These are phyloP conservation scores for Leucocoprinus sp. DNA, from an alignment of 768 basidiomycete genomes.

Conservation along the genomic window DNA sequence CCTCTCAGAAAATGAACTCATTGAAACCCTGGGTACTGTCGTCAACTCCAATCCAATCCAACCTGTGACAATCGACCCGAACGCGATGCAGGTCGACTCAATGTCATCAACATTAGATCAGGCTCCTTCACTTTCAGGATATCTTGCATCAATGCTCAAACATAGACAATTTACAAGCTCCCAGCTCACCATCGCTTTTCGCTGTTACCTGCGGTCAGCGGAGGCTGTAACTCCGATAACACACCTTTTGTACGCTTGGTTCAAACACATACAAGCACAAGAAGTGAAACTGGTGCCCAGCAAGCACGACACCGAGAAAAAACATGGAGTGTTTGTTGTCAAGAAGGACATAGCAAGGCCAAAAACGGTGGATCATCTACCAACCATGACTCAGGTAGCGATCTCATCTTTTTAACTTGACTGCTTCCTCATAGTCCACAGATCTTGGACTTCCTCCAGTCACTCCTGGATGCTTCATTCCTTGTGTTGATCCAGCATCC, in stretches of 20 bases:
- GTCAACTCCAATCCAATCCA: slow-evolving; percentile 26
- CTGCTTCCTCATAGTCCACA: slow-evolving; percentile 17
- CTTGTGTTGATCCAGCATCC: slow-evolving; percentile 57
- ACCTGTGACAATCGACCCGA: slow-evolving; percentile 21
- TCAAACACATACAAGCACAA: slow-evolving; percentile 19
- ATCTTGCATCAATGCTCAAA: slow-evolving; percentile 27
- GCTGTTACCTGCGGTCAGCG: slow-evolving; percentile 38
- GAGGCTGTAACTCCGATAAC: slow-evolving; percentile 41
- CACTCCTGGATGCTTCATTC: slow-evolving; percentile 65
- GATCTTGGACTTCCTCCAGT: slow-evolving; percentile 55
- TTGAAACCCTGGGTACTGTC: slow-evolving; percentile 41
- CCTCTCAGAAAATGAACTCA: slow-evolving; percentile 56
- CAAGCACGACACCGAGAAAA: slow-evolving; percentile 33
- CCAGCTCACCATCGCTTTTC: slow-evolving; percentile 41
- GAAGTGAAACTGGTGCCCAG: slow-evolving; percentile 31
- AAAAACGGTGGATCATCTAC: slow-evolving; percentile 24
- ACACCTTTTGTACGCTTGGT: slow-evolving; percentile 41
- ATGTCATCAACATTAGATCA: slow-evolving; percentile 12
- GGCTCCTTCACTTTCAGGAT: slow-evolving; percentile 24
- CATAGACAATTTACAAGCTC: slow-evolving; percentile 28
- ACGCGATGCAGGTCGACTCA: slow-evolving; percentile 33
- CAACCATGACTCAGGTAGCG: slow-evolving; percentile 35
- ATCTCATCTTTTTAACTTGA: neutral
- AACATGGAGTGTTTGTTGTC: slow-evolving; percentile 31
- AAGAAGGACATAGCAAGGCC: slow-evolving; percentile 11